A percentile compares a stretch with the other conserved stretches of the same genome.
These are phyloP conservation scores for Suhomyces wounanorum DNA, from an alignment of 1,139 yeast genomes.

Conservation along the genomic window DNA sequence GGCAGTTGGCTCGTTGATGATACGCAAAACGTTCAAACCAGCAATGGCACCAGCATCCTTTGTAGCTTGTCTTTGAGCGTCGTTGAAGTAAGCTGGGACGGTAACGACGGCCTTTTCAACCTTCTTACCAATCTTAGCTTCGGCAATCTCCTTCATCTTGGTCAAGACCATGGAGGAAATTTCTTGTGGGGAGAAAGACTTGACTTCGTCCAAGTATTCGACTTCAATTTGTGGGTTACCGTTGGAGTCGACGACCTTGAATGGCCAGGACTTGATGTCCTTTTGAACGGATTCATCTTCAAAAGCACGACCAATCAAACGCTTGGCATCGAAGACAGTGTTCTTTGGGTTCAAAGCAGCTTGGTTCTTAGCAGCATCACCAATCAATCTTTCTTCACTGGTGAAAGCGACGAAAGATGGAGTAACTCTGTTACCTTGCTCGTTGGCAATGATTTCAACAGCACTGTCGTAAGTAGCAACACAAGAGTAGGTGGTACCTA, in stretches of 20 bases:
- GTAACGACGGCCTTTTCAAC: slow-evolving; percentile 95
- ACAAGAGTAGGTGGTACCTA: slow-evolving; percentile 98
- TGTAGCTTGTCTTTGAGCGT: slow-evolving; percentile 97
- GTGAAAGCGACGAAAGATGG: slow-evolving; percentile 98
- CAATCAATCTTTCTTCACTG: slow-evolving; percentile 95
- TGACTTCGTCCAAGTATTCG: slow-evolving; percentile 90
- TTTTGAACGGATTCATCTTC: slow-evolving; percentile 89
- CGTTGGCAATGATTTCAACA: slow-evolving; percentile 95
- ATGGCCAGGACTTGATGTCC: slow-evolving; percentile 97
- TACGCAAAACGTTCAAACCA: slow-evolving; percentile 94
- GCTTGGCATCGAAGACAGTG: slow-evolving; percentile 98
- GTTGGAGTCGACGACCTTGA: slow-evolving; percentile 82
- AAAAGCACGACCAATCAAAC: slow-evolving; percentile 95
- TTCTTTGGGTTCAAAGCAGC: slow-evolving; percentile 96
- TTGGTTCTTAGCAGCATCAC: slow-evolving; percentile 99
- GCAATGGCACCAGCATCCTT: slow-evolving; percentile 98
- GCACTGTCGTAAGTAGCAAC: slow-evolving; percentile 94
- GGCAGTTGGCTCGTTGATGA: slow-evolving; percentile 97
- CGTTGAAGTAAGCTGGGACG: slow-evolving; percentile 97
- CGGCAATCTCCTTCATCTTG: slow-evolving; percentile 98
- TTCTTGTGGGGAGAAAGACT: slow-evolving; percentile 96
- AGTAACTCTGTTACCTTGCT: slow-evolving; percentile 99
- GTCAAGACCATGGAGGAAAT: slow-evolving; percentile 94
- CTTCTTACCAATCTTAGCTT: slow-evolving; percentile 89
- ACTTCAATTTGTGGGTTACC: slow-evolving; percentile 94